Conservation (phyloP, 2,329 filamentous ascomycete species). For the Leptographium radiaticola region DNA sequence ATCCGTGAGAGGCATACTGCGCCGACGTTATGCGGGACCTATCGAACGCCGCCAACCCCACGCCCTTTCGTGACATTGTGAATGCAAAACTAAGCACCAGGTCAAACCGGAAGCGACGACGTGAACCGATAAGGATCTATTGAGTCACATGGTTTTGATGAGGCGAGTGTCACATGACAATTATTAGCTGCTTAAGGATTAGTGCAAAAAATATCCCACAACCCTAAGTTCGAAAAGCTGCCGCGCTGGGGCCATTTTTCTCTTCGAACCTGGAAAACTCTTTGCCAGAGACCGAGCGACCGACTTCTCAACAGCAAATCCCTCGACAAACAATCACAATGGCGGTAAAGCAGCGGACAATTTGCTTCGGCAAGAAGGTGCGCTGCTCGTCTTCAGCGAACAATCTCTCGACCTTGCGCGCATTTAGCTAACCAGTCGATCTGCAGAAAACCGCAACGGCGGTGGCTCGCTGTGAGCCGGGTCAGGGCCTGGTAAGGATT, state of each 20-base stretch:
- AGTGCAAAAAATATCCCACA: conserved; percentile 11
- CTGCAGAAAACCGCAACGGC: conserved; percentile 65
- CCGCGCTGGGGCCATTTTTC: conserved; percentile 1
- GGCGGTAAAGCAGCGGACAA: conserved; percentile 69
- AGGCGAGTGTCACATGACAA: neutral
- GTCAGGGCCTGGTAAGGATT: conserved; percentile 47
- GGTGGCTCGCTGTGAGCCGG: conserved; percentile 74
- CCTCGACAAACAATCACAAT: conserved; percentile 38
- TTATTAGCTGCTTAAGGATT: neutral
- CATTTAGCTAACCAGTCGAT: conserved; percentile 1
- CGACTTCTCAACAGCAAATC: conserved; percentile 4
- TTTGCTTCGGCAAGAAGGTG: conserved; percentile 95
- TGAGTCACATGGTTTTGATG: neutral
- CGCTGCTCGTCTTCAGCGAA: neutral
- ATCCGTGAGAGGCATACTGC: conserved; percentile 84
- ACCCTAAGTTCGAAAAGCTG: conserved; percentile 9
- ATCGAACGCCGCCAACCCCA: conserved; percentile 83
- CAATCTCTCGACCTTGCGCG: neutral
- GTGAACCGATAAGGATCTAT: neutral
- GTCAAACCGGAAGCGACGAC: neutral
- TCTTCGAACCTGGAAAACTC: conserved; percentile 1
- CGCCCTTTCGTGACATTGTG: conserved; percentile 61
- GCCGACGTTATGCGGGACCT: conserved; percentile 72
- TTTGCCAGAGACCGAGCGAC: neutral
- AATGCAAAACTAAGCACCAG: neutral